Conservation (phyloP, 2,329 filamentous ascomycete species). For the Dryadomyces quercivorus region DNA sequence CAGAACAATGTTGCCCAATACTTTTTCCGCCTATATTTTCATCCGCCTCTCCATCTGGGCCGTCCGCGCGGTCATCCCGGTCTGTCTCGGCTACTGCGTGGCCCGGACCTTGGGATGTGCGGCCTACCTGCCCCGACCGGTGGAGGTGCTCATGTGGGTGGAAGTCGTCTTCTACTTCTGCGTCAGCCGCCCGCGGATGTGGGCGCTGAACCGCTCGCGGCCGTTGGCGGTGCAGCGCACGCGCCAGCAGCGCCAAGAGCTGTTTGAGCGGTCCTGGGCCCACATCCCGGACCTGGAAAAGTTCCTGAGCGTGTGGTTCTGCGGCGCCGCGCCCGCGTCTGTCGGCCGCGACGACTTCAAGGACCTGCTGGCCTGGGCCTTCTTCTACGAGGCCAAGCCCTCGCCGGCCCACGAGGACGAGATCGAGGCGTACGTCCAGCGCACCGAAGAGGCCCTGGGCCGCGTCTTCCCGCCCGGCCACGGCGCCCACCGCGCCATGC, state of each 20-base stretch:
- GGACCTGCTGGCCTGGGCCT: constrained; percentile 1
- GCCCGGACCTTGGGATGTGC: background rate
- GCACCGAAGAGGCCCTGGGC: background rate
- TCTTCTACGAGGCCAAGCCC: background rate
- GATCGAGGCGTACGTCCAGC: background rate
- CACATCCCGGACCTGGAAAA: background rate
- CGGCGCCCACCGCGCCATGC: background rate
- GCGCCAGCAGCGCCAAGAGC: background rate
- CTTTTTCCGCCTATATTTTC: background rate
- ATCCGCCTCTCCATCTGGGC: background rate
- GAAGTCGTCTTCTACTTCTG: background rate
- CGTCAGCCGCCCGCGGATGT: background rate
- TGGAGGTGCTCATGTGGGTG: background rate
- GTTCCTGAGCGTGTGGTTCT: background rate
- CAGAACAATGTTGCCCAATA: background rate
- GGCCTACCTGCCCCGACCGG: background rate
- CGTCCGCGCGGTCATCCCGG: background rate
- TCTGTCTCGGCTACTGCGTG: background rate
- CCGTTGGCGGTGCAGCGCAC: background rate
- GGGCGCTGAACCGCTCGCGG: background rate
- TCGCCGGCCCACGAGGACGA: background rate
- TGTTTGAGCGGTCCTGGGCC: background rate
- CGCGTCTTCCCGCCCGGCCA: background rate
- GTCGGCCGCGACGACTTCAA: background rate
- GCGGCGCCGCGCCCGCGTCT: background rate